Base-by-base conservation (phyloP, 1,284 basidiomycete species). In the Mycena sp. region DNA sequence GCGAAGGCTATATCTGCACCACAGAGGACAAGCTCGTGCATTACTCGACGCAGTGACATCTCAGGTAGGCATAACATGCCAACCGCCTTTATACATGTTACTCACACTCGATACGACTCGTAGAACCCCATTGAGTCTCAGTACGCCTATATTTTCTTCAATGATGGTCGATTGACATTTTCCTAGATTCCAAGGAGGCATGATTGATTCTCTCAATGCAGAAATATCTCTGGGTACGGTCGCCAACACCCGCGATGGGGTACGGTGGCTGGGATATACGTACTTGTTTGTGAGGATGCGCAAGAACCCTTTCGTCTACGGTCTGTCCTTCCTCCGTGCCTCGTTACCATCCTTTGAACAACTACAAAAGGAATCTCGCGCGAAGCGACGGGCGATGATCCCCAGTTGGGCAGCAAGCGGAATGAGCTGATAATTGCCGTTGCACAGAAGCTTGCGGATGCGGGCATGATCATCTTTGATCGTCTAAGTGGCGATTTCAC, bases 1-100 rank as follows among this genome's bases (percentile, higher is more conserved):
- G 98, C 75, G 96, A 97, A 69, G 97, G 98, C 4, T 99, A 94
- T 76, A 98, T 99, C 68, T 97, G 95, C 69, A 99, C 98, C 0
- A 90, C 92, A 0, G 88, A 92, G 37, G 98, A 99, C 72, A 99
- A 97, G 76, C 85, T 99, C 14, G 83, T 88, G 5, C 96, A 99
- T 77, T 99, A 99, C 85, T 98, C 30, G 88, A 96, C 70, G 89
- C 92, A 17, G 91, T 98, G 64, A 93, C 91, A 51, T 92, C 95
- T 5, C 94, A 95, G 83, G 94, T 90, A 70, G 67, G 82, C 58
- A 26, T 16, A 28, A 25, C 10, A 17, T 46, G 17, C n/a, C n/a
- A 35, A 58, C 30, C 40, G 56, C 17, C 55, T 51, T 17, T 53
- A 60, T 23, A 40, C 53, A 32, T 67, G 17, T n/a, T 43, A 38